Conservation (phyloP, 1,284 basidiomycete species). For the Trichosporon faecale region DNA sequence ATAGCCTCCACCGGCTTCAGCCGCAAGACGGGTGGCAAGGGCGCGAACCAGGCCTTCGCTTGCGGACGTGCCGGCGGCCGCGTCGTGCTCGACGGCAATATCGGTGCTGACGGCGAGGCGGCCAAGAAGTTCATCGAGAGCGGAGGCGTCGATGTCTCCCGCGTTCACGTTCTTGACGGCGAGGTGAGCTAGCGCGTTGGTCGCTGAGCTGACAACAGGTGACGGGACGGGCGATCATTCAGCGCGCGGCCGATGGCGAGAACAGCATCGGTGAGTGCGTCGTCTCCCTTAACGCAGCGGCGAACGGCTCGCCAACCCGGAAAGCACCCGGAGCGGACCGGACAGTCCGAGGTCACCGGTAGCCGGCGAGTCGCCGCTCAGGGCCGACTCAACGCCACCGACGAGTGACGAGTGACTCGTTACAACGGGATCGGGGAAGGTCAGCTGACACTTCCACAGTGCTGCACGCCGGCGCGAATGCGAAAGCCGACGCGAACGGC, state of each 20-base stretch:
- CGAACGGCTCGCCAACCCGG: background rate
- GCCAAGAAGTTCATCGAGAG: constrained; percentile 32
- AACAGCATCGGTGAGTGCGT: constrained; percentile 53
- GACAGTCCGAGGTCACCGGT: background rate
- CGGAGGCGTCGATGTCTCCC: constrained; percentile 45
- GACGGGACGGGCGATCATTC: constrained; percentile 56
- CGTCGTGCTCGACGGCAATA: constrained; percentile 49
- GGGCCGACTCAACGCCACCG: background rate
- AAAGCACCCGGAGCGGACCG: background rate
- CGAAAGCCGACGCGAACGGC: constrained; percentile 22
- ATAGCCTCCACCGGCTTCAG: constrained; percentile 51
- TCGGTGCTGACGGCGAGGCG: constrained; percentile 52
- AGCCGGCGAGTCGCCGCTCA: background rate
- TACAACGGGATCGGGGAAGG: background rate
- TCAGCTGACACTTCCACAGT: constrained; percentile 32
- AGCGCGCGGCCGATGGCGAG: constrained; percentile 52
- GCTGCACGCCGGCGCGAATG: constrained; percentile 51
- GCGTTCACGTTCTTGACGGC: constrained; percentile 35
- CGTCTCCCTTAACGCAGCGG: background rate
- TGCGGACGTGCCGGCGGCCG: constrained; percentile 49
- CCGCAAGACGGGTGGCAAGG: constrained; percentile 54
- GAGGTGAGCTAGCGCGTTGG: constrained; percentile 28
- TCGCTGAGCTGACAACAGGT: constrained; percentile 25
- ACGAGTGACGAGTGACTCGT: background rate
- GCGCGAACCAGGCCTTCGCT: constrained; percentile 55